A percentile compares a stretch with the other conserved stretches of the same genome.
These are phyloP conservation scores for Mitragyna speciosa DNA, from an alignment of 257 asterid genomes.

Conservation along the genomic window DNA sequence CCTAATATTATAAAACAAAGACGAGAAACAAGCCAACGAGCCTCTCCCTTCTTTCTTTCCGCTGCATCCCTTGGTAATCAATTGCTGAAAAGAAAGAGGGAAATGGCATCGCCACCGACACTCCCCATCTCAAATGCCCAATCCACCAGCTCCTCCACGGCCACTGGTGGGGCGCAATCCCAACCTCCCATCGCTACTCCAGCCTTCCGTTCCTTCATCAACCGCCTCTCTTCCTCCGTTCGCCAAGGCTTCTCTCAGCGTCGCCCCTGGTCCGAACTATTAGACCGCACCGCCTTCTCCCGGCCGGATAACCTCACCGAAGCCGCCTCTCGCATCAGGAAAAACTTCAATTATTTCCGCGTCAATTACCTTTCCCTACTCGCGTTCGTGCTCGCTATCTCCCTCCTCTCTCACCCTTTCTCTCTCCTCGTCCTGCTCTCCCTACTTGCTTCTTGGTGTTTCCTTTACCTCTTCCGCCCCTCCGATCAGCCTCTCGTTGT, in stretches of 20 bases:
- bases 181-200: slow-evolving; percentile 62
- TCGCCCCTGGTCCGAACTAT: slow-evolving; percentile 84
- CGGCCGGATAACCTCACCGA: slow-evolving; percentile 83
- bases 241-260: slow-evolving; percentile 77
- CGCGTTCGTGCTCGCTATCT: slow-evolving; percentile 63
- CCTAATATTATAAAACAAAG: too few relatives aligned
- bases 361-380: slow-evolving; percentile 71
- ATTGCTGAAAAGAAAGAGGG: slow-evolving; percentile 11
- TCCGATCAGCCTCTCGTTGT: slow-evolving; percentile 72
- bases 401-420: slow-evolving; percentile 78
- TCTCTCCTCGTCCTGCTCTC: slow-evolving; percentile 63
- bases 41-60: neutral
- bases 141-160: slow-evolving; percentile 39
- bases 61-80: neutral
- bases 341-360: slow-evolving; percentile 71
- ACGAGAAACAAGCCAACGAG: too few relatives aligned
- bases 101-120: slow-evolving; percentile 62
- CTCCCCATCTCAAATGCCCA: slow-evolving; percentile 74
- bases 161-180: slow-evolving; percentile 17
- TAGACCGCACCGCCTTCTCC: slow-evolving; percentile 75
- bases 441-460: slow-evolving; percentile 71
- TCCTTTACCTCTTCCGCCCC: slow-evolving; percentile 65
- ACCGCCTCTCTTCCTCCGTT: slow-evolving; percentile 59
- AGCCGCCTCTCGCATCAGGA: slow-evolving; percentile 81
- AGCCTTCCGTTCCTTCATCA: slow-evolving; percentile 70